Evolutionary conservation across 2,329 filamentous ascomycete species (phyloP).

Genomic region (Penicillium vulpinum): DNA sequence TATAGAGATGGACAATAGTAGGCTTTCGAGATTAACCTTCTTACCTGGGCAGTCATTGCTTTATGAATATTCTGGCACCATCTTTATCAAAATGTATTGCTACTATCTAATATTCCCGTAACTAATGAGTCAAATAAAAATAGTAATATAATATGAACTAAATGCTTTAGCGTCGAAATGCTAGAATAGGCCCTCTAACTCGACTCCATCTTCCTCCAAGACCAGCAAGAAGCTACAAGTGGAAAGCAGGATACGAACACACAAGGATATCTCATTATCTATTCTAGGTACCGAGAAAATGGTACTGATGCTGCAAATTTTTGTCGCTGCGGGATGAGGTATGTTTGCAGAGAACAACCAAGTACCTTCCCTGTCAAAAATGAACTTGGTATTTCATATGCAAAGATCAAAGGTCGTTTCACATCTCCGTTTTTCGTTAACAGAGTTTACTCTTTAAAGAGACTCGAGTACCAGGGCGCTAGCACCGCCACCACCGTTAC

Average conservation of each 20-base stretch:
- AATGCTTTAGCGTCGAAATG: not conserved
- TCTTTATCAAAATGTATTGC: not conserved
- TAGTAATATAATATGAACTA: not conserved
- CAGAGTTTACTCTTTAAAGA: conserved; percentile 32
- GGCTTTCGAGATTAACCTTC: not conserved
- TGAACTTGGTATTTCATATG: conserved; percentile 9
- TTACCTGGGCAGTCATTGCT: not conserved
- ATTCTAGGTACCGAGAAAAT: conserved; percentile 2
- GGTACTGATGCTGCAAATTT: not conserved
- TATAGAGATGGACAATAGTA: not conserved
- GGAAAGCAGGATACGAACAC: not conserved
- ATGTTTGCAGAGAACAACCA: conserved; percentile 1
- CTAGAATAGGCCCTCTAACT: not conserved
- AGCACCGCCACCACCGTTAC: conserved; percentile 95
- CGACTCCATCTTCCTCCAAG: not conserved
- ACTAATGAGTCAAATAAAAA: not conserved
- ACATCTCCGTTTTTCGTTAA: conserved; percentile 23
- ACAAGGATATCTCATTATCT: conserved; percentile 12
- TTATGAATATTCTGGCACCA: not conserved
- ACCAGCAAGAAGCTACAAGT: not conserved
- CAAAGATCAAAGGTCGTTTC: conserved; percentile 21
- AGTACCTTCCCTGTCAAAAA: conserved; percentile 4
- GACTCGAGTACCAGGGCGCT: conserved; percentile 88
- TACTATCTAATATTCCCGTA: not conserved
- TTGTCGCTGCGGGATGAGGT: not conserved